Evolutionary conservation across 305 asterid species (phyloP).

Genomic region (Withania somnifera): DNA sequence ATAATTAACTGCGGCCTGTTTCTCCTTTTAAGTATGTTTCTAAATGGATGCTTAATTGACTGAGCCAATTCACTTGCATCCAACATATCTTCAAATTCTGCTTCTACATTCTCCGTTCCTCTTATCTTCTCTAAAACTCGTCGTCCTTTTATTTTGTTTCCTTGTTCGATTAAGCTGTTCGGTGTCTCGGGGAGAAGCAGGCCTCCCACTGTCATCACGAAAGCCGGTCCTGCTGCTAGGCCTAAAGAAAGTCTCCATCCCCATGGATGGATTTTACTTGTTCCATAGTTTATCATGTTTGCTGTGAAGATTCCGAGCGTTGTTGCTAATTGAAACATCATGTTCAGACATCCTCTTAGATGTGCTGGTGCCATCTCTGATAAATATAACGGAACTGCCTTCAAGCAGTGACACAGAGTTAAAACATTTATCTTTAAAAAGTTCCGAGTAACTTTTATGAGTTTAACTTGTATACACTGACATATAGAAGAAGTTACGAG

Average conservation of each 20-base stretch:
- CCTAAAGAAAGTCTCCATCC: conserved; percentile 97
- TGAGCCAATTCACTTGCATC: conserved; percentile 85
- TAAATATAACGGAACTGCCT: conserved; percentile 90
- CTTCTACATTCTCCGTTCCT: conserved; percentile 63
- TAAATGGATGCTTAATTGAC: conserved; percentile 61
- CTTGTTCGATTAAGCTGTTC: conserved; percentile 77
- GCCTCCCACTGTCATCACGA: conserved; percentile 72
- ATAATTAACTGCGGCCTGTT: conserved; percentile 70
- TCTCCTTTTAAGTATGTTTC: conserved; percentile 54
- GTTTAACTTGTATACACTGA: neutral
- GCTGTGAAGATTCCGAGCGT: conserved; percentile 89
- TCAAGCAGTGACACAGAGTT: conserved; percentile 7
- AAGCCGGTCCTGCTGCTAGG: conserved; percentile 73
- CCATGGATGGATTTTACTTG: conserved; percentile 67
- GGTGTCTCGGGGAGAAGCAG: conserved; percentile 87
- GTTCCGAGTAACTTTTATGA: neutral
- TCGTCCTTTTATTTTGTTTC: conserved; percentile 34
- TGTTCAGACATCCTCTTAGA: conserved; percentile 73
- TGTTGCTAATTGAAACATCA: conserved; percentile 93
- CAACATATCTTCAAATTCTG: conserved; percentile 66
- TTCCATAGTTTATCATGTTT: conserved; percentile 83
- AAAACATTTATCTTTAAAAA: neutral
- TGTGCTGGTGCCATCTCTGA: conserved; percentile 98
- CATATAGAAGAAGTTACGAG: neutral
- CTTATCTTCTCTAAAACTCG: conserved; percentile 51